phyloP scores from a whole-genome alignment of 257 asterid genomes.

The Thymus quinquecostatus region DNA sequence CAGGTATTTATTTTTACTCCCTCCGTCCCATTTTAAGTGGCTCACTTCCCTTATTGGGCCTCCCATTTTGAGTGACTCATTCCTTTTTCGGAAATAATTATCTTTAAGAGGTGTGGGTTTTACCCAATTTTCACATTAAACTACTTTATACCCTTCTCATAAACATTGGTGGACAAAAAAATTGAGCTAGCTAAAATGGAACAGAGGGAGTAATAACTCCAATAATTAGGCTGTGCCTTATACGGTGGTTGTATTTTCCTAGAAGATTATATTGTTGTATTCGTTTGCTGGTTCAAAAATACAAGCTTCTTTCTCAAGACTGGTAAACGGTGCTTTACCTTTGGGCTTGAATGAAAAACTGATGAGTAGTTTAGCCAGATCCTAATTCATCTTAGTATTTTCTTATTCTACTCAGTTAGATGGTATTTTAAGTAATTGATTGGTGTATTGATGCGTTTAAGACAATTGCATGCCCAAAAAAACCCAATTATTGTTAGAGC shows the following conservation, averaged over 20 bases:
- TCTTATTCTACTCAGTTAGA: conserved; percentile 9
- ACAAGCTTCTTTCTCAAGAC: background rate
- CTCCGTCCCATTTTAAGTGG: too few relatives aligned
- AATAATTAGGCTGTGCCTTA: too few relatives aligned
- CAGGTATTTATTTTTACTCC: conserved; percentile 56
- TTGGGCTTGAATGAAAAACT: background rate
- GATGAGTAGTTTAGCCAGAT: background rate
- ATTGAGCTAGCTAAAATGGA: too few relatives aligned
- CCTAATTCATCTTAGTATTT: background rate
- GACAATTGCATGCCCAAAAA: background rate
- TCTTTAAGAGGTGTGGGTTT: too few relatives aligned
- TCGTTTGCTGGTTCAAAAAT: background rate
- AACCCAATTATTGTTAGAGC: background rate
- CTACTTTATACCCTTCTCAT: too few relatives aligned
- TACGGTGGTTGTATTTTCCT: background rate
- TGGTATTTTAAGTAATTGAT: background rate
- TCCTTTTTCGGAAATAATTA: too few relatives aligned
- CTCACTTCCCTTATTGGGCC: too few relatives aligned
- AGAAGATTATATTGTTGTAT: background rate
- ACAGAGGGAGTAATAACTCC: too few relatives aligned
- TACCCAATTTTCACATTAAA: too few relatives aligned
- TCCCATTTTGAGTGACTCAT: too few relatives aligned
- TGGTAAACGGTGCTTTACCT: background rate
- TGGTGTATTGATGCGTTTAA: conserved; percentile 8
- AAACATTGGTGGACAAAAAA: too few relatives aligned